Evolutionary conservation across 108 stramenopile genomes (phyloP), one percentile per base, ranked within the genome.

Genomic region (Fistulifera pelliculosa): DNA sequence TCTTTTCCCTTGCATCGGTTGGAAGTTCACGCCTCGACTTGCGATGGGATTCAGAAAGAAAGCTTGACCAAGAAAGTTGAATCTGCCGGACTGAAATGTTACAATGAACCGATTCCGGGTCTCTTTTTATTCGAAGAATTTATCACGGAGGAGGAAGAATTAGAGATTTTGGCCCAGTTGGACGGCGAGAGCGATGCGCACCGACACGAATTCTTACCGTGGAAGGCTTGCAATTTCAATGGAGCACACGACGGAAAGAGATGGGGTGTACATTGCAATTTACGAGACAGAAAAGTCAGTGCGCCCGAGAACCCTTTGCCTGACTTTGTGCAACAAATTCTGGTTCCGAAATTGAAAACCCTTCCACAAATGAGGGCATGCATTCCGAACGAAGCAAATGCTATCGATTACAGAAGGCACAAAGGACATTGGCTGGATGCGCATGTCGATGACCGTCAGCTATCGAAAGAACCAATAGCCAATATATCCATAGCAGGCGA

Each of bases 221-320:
- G 73, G 74, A 62, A 68, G 52, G 24, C 41, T 11, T 31, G 52
- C 21, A 47, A 52, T 15, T 76, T 83, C 59, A 83, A 83, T 71
- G 81, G 81, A 12, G 17, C 49, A 2, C 68, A 76, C 38, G 28
- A 39, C 14, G 72, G 69, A 1, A 83, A 83, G 60, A 74, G 81
- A 0, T 83, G 81, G 81, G 81, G 81, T 8, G 81, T 76, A 6
- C 77, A 79, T 51, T 76, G 77, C 52, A 74, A 71, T 47, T 54
- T 79, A 41, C 44, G 69, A 14, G 75, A 74, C 57, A 71, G 75
- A 24, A 55, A 58, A 38, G 76, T 78, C 0, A 43, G 50, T 41
- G 49, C 60, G 13, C 49, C 63, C 0, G 65, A 76, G 42, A 47
- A 82, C 56, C 73, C 69, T 18, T 40, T 83, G 21, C 81, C 81